These are phyloP conservation scores for Biscogniauxia mediterranea DNA, from an alignment of 2,329 filamentous ascomycete species.

Conservation along the genomic window DNA sequence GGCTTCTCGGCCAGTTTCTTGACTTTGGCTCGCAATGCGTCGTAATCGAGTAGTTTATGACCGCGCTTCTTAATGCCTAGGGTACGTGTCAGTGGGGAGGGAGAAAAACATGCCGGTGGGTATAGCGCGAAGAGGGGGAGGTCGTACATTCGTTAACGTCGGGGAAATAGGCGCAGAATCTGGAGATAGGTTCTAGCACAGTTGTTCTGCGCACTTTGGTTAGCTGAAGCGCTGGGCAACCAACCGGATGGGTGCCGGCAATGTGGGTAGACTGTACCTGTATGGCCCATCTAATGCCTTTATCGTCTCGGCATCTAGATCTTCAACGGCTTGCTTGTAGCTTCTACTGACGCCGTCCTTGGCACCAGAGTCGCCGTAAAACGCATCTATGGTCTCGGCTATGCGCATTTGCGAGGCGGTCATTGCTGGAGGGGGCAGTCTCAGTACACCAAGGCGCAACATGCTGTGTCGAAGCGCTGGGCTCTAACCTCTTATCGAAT, in stretches of 20 bases:
- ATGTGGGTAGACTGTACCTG: constrained; percentile 48
- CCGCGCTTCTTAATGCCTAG: constrained; percentile 96
- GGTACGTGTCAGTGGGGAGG: constrained; percentile 5
- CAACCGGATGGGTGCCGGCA: neutral
- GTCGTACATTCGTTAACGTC: constrained; percentile 91
- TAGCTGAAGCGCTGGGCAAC: constrained; percentile 3
- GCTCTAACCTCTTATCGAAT: constrained; percentile 77
- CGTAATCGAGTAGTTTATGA: constrained; percentile 98
- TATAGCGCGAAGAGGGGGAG: neutral
- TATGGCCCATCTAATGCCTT: constrained; percentile 97
- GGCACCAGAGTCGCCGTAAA: constrained; percentile 94
- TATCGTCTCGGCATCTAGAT: constrained; percentile 96
- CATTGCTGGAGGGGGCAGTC: constrained; percentile 65
- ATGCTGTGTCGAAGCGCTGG: neutral
- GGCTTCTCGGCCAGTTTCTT: constrained; percentile 98
- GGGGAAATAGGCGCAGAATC: constrained; percentile 97
- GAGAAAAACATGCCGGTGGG: neutral
- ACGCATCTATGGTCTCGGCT: constrained; percentile 97
- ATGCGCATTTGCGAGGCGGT: constrained; percentile 99
- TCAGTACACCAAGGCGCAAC: constrained; percentile 10
- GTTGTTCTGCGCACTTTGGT: constrained; percentile 60
- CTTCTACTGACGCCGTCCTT: constrained; percentile 92
- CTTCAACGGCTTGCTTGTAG: constrained; percentile 98
- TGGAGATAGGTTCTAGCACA: constrained; percentile 89
- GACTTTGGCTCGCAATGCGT: constrained; percentile 90